Evolutionary conservation across 1,284 basidiomycete species (phyloP).

Genomic region (Naganishia sp.): DNA sequence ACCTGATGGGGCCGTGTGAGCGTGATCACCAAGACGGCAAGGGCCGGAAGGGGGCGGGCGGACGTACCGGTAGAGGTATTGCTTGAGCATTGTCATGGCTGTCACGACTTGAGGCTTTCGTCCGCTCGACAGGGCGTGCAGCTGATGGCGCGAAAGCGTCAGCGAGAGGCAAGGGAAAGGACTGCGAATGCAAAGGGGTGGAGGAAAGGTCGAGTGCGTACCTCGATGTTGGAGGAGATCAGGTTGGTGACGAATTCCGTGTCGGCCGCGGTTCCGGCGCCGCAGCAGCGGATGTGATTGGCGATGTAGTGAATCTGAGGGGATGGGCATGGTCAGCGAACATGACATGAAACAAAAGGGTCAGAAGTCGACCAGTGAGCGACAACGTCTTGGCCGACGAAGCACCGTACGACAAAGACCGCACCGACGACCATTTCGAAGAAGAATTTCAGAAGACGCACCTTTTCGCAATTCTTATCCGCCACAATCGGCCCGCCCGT

Average conservation of each 20-base stretch:
- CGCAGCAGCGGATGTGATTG: slow-evolving; percentile 93
- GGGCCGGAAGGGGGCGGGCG: slow-evolving; percentile 26
- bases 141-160: slow-evolving; percentile 39
- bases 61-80: slow-evolving; percentile 73
- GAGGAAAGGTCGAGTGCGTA: slow-evolving; percentile 32
- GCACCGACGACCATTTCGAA: too few species aligned
- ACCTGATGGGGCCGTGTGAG: slow-evolving; percentile 58
- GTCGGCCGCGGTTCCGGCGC: slow-evolving; percentile 96
- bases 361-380: too few species aligned
- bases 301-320: slow-evolving; percentile 92
- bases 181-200: neutral
- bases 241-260: slow-evolving; percentile 93
- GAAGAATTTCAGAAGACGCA: slow-evolving; percentile 46
- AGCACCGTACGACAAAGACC: too few species aligned
- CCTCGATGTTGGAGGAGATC: slow-evolving; percentile 88
- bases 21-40: too few species aligned
- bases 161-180: neutral
- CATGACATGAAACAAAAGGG: too few species aligned
- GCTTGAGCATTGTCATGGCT: slow-evolving; percentile 97
- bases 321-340: neutral
- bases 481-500: slow-evolving; percentile 94
- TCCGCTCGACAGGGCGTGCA: slow-evolving; percentile 81
- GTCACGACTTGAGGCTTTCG: slow-evolving; percentile 88
- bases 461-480: slow-evolving; percentile 99
- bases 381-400: too few species aligned